Conservation (phyloP, 106 monocot species). For the Posidonia australis region DNA sequence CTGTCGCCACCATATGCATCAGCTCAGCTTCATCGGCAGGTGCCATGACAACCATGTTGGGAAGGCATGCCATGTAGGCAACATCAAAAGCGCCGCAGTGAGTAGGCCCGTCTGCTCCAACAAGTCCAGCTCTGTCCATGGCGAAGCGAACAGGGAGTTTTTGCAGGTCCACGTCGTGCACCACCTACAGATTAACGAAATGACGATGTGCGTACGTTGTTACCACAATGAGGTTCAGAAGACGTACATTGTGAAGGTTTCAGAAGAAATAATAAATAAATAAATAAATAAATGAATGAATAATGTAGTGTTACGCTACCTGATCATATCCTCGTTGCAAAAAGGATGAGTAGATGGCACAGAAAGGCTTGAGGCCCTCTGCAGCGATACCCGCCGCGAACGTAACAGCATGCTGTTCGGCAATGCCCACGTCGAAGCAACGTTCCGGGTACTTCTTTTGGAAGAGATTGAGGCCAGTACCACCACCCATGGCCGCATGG, state of each 20-base stretch:
- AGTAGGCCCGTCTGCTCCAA: conserved; percentile 85
- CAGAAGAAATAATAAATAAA: too few species aligned
- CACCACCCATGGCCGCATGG: conserved; percentile 95
- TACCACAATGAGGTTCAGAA: too few species aligned
- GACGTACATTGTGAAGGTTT: too few species aligned
- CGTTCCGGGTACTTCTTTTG: conserved; percentile 58
- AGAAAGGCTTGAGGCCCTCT: conserved; percentile 93
- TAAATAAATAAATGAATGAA: too few species aligned
- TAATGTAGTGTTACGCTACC: too few species aligned
- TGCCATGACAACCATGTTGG: conserved; percentile 96
- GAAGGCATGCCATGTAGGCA: conserved; percentile 81
- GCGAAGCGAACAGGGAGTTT: conserved; percentile 74
- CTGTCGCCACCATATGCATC: conserved; percentile 90
- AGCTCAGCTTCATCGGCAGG: conserved; percentile 85
- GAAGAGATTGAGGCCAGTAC: conserved; percentile 81
- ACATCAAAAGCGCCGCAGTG: conserved; percentile 88
- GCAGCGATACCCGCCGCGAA: conserved; percentile 84
- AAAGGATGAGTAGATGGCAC: conserved; percentile 89
- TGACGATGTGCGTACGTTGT: too few species aligned
- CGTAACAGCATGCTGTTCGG: conserved; percentile 91
- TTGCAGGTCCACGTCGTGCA: conserved; percentile 85
- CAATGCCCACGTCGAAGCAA: conserved; percentile 93
- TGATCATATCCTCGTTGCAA: conserved; percentile 93
- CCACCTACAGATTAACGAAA: conserved; percentile 26
- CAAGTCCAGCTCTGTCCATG: conserved; percentile 72